These are phyloP conservation scores for Dactylis glomerata DNA, from an alignment of 176 grass and related monocot species.

Conservation along the genomic window DNA sequence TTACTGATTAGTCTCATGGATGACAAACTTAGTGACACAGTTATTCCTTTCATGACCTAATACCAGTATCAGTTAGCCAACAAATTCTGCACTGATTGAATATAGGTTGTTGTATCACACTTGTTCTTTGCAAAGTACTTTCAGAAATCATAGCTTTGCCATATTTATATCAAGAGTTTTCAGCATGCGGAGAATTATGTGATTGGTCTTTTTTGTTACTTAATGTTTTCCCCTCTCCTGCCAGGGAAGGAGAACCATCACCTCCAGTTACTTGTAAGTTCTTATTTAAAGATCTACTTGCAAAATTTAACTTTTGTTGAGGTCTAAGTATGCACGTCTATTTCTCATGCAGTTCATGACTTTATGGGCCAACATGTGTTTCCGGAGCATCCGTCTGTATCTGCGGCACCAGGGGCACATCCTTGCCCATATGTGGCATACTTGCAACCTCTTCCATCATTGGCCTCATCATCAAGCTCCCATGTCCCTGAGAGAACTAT, in stretches of 20 bases:
- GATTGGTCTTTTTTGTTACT: conserved; percentile 6
- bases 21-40: background rate
- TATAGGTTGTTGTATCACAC: background rate
- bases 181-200: background rate
- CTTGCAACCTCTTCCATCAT: conserved; percentile 49
- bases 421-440: conserved; percentile 64
- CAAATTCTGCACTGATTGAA: background rate
- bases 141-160: background rate
- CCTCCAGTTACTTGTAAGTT: conserved; percentile 72
- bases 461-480: conserved; percentile 48
- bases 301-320: background rate
- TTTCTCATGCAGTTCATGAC: conserved; percentile 63
- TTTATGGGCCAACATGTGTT: conserved; percentile 58
- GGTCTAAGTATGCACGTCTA: conserved; percentile 13
- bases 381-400: conserved; percentile 48
- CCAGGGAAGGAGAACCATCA: conserved; percentile 76
- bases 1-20: background rate
- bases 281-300: conserved; percentile 9
- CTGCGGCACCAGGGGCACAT: conserved; percentile 49
- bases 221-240: conserved; percentile 14
- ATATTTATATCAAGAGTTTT: conserved; percentile 15
- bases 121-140: background rate
- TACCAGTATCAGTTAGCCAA: conserved; percentile 1
- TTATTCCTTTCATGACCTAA: conserved; percentile 11
- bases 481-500: conserved; percentile 52